Conservation (phyloP, 345 rosid species). For the Bretschneidera sinensis region DNA sequence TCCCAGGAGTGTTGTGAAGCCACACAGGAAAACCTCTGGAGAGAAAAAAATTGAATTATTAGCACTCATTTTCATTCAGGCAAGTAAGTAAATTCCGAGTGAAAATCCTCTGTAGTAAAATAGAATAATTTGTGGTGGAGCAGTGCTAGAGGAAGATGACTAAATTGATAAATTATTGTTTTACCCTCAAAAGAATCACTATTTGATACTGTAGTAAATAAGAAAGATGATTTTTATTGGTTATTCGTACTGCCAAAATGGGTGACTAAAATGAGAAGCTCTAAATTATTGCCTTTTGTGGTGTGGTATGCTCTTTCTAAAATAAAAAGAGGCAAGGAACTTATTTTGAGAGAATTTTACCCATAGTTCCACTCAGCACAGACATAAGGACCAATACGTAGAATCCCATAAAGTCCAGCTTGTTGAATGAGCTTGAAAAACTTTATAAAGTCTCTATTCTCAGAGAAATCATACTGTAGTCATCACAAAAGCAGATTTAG, state of each 20-base stretch:
- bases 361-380: constrained; percentile 54
- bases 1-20: constrained; percentile 48
- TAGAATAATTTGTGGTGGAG: no score
- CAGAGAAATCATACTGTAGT: constrained; percentile 30
- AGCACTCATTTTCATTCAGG: constrained; percentile 31
- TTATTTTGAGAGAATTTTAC: constrained; percentile 11
- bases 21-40: constrained; percentile 60
- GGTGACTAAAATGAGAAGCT: no score
- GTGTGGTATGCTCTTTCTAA: no score
- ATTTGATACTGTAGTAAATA: no score
- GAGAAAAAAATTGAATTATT: neutral
- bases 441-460: constrained; percentile 33
- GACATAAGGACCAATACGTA: constrained; percentile 49
- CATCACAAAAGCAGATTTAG: neutral
- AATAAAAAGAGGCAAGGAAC: no score
- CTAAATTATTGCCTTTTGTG: no score
- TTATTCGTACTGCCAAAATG: no score
- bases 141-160: no score
- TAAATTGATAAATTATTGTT: no score
- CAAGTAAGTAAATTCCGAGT: neutral
- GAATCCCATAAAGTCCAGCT: constrained; percentile 34
- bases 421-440: constrained; percentile 37
- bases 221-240: no score
- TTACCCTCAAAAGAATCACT: no score
- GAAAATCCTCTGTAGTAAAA: no score